phyloP scores from a whole-genome alignment of 2,329 filamentous ascomycete genomes.

The Colletotrichum euphorbiae region DNA sequence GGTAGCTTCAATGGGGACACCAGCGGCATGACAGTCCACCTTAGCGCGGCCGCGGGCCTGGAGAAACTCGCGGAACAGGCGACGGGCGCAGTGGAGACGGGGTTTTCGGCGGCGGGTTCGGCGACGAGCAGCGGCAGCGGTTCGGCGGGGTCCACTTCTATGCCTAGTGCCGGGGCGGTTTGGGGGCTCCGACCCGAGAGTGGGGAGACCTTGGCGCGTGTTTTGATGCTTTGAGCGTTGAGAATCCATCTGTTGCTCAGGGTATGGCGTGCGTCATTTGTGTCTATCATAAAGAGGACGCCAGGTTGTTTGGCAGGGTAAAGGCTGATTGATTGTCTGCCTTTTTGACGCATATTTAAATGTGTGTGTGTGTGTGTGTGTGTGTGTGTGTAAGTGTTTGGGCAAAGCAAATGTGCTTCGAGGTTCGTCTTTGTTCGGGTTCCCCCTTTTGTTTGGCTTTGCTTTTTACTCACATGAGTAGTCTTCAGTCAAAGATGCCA shows the following conservation, averaged over 20 bases:
- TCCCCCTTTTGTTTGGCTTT: no score
- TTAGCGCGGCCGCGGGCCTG: slow-evolving; percentile 53
- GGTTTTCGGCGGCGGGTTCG: not conserved
- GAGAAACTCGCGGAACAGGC: slow-evolving; percentile 48
- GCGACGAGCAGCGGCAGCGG: not conserved
- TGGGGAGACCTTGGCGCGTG: slow-evolving; percentile 50
- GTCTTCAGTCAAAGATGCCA: no score
- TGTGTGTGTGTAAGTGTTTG: no score
- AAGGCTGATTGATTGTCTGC: no score
- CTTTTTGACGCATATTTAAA: no score
- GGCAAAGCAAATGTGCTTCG: no score
- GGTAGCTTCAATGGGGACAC: not conserved
- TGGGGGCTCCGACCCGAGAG: slow-evolving; percentile 47
- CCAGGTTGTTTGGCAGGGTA: no score
- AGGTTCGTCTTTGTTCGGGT: no score
- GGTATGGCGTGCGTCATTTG: no score
- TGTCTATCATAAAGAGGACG: no score
- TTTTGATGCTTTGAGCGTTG: slow-evolving; percentile 48
- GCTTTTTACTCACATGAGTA: no score
- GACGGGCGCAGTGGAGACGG: not conserved
- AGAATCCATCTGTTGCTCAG: not conserved
- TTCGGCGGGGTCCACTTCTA: slow-evolving; percentile 27
- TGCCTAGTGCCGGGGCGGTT: slow-evolving; percentile 45
- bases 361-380: no score
- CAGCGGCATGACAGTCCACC: slow-evolving; percentile 42